Percentiles rank a stretch among this genome's conserved stretches.
phyloP scores from a whole-genome alignment of 1,284 basidiomycete species.

The Athelia sp. region DNA sequence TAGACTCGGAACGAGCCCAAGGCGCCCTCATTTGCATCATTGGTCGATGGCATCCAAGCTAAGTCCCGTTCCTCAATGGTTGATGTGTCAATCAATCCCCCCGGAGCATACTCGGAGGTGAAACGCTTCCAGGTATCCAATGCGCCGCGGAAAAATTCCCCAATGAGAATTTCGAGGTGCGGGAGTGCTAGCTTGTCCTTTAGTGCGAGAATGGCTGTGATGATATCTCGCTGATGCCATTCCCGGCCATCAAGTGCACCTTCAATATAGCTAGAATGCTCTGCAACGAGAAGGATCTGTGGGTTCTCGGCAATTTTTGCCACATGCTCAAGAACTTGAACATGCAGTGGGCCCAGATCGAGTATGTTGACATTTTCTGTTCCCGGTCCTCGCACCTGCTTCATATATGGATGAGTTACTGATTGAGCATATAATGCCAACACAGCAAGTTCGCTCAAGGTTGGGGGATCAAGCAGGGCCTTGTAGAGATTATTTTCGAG shows the following conservation, averaged over 20 bases:
- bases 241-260: constrained; percentile 1
- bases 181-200: constrained; percentile 3
- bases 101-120: constrained; percentile 1
- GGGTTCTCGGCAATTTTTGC: constrained; percentile 5
- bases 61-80: neutral
- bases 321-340: constrained; percentile 4
- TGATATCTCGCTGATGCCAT: constrained; percentile 5
- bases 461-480: constrained; percentile 25
- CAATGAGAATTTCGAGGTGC: constrained; percentile 4
- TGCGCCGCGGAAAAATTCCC: constrained; percentile 6
- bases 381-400: constrained; percentile 6
- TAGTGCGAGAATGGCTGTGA: constrained; percentile 3
- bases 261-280: neutral
- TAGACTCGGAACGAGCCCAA: constrained; percentile 5
- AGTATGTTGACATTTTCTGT: constrained; percentile 6
- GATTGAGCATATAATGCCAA: constrained; percentile 22
- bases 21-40: constrained; percentile 9
- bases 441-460: constrained; percentile 30
- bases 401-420: constrained; percentile 15
- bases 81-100: constrained; percentile 1
- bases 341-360: constrained; percentile 11
- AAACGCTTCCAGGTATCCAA: constrained; percentile 6
- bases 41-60: constrained; percentile 3
- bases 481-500: constrained; percentile 29
- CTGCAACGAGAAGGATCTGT: constrained; percentile 1